phyloP scores from a whole-genome alignment of 768 basidiomycete genomes.

The Lyophyllum decastes region DNA sequence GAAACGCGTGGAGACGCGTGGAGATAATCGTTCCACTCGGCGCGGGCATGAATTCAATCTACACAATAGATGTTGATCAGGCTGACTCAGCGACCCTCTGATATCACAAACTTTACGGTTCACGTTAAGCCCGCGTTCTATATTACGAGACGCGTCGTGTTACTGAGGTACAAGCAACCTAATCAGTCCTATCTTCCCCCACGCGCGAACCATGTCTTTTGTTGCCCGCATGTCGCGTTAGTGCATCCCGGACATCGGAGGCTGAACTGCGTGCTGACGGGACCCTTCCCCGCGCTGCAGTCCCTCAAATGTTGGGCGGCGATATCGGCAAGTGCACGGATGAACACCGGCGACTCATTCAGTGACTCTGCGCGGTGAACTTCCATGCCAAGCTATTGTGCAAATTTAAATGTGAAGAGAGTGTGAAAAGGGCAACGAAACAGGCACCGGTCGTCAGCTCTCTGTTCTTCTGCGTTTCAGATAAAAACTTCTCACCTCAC shows the following conservation, averaged over 20 bases:
- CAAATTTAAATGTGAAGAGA: neutral
- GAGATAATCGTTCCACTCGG: constrained; percentile 5
- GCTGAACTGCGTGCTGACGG: constrained; percentile 75
- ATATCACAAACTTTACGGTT: neutral
- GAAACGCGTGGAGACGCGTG: constrained; percentile 12
- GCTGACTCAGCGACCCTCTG: constrained; percentile 21
- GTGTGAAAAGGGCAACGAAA: constrained; percentile 14
- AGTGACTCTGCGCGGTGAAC: constrained; percentile 87
- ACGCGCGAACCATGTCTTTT: constrained; percentile 87
- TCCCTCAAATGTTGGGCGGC: constrained; percentile 76
- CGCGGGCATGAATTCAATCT: neutral
- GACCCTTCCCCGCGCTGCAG: constrained; percentile 57
- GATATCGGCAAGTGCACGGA: constrained; percentile 93
- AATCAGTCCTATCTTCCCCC: constrained; percentile 53
- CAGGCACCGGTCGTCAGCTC: constrained; percentile 1
- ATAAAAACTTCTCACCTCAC: constrained; percentile 60
- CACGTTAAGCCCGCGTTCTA: constrained; percentile 6
- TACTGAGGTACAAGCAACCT: neutral
- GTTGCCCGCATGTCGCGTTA: constrained; percentile 82
- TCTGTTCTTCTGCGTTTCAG: constrained; percentile 8
- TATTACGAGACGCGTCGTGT: constrained; percentile 12
- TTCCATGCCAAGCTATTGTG: constrained; percentile 81
- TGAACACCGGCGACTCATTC: constrained; percentile 95
- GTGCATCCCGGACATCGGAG: constrained; percentile 94
- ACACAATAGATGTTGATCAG: neutral